Evolutionary conservation across 495 filamentous ascomycete genomes (phyloP).

Genomic region (Penicillium coprophilum): DNA sequence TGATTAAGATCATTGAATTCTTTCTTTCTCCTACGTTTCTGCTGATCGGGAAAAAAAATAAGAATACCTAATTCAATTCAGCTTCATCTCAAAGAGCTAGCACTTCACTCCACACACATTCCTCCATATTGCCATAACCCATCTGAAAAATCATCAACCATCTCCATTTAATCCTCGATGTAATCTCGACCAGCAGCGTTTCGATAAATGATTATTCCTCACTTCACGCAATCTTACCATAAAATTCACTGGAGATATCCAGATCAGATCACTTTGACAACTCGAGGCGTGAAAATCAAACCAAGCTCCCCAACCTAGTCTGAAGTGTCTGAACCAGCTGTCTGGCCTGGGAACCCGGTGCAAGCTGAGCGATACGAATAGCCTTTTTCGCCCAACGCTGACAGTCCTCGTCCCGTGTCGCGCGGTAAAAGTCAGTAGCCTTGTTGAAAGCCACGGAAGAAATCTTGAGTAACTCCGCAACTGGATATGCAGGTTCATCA

Average conservation of each 20-base stretch:
- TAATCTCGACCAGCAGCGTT: background rate
- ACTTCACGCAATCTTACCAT: background rate
- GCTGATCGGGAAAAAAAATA: background rate
- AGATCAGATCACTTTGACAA: background rate
- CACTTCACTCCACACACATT: background rate
- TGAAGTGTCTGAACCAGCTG: conserved; percentile 52
- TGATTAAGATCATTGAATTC: conserved; percentile 2
- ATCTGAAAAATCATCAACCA: background rate
- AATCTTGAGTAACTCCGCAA: conserved; percentile 75
- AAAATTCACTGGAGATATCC: background rate
- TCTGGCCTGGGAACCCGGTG: conserved; percentile 39
- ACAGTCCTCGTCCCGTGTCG: conserved; percentile 54
- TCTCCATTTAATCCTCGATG: background rate
- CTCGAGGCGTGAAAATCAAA: background rate
- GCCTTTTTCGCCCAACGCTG: conserved; percentile 66
- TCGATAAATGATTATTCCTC: background rate
- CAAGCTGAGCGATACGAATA: conserved; percentile 58
- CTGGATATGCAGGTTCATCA: conserved; percentile 50
- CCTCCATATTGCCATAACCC: background rate
- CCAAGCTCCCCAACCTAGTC: conserved; percentile 52
- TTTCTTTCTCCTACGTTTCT: conserved; percentile 6
- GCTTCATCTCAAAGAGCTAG: background rate
- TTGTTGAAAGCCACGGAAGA: conserved; percentile 72
- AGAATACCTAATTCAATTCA: background rate
- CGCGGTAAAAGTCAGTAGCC: conserved; percentile 68